phyloP scores from a whole-genome alignment of 73 alveolate species.

The Breviolum minutum region DNA sequence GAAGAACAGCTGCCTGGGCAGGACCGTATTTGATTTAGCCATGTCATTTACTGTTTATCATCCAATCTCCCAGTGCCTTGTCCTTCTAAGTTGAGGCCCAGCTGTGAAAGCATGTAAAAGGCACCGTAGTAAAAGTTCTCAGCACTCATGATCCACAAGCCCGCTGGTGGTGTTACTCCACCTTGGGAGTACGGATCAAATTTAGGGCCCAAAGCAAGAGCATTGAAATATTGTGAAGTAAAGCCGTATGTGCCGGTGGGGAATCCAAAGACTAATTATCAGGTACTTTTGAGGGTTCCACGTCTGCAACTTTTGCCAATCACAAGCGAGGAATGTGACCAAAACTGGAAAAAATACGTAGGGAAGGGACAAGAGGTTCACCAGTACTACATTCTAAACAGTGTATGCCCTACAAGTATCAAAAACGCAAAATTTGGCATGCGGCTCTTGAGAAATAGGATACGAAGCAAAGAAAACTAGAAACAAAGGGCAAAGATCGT shows the following conservation, averaged over 20 bases:
- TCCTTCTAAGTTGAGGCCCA: slow-evolving; percentile 70
- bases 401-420: too few species aligned
- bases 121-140: slow-evolving; percentile 77
- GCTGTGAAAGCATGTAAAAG: slow-evolving; percentile 80
- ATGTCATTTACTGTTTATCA: background rate
- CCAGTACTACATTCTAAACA: too few species aligned
- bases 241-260: background rate
- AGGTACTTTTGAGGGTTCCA: too few species aligned
- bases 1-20: too few species aligned
- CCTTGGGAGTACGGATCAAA: slow-evolving; percentile 7
- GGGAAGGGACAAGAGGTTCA: too few species aligned
- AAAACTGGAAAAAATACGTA: too few species aligned
- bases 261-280: background rate
- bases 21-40: too few species aligned
- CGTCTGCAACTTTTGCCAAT: too few species aligned
- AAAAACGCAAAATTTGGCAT: too few species aligned
- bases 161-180: slow-evolving; percentile 83
- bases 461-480: too few species aligned
- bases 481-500: background rate
- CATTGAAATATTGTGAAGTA: background rate
- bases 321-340: too few species aligned
- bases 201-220: background rate
- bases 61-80: slow-evolving; percentile 3
- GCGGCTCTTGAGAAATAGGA: too few species aligned
- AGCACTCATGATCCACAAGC: slow-evolving; percentile 69